Conservation (phyloP, 257 asterid genomes). For the Nicotiana undulata region DNA sequence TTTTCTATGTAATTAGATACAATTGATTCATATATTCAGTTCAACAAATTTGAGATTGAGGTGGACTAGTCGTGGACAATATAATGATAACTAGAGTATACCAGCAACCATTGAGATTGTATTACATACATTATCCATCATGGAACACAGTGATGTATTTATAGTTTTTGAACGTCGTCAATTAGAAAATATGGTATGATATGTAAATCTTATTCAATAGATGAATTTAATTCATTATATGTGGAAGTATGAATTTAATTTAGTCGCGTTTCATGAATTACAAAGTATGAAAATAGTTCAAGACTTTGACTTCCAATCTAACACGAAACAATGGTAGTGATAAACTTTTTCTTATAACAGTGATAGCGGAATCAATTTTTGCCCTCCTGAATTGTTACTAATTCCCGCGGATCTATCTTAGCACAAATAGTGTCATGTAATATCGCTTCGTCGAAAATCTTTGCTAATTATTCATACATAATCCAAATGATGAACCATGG, state of each 20-base stretch:
- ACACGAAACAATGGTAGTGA: not conserved
- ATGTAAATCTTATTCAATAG: not conserved
- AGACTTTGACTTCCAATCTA: not conserved
- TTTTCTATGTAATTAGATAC: too few relatives aligned
- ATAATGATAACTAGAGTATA: not conserved
- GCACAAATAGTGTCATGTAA: too few relatives aligned
- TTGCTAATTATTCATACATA: too few relatives aligned
- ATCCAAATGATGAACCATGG: too few relatives aligned
- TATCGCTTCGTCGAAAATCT: too few relatives aligned
- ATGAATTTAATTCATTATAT: not conserved
- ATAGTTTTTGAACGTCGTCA: not conserved
- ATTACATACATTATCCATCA: not conserved
- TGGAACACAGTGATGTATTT: not conserved
- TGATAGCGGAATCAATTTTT: not conserved
- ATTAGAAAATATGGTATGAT: not conserved
- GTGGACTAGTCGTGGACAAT: too few relatives aligned
- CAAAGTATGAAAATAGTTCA: not conserved
- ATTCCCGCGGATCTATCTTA: not conserved
- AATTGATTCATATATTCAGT: not conserved
- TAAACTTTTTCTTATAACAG: not conserved
- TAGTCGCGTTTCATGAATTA: not conserved
- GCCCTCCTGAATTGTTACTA: not conserved
- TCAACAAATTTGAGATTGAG: not conserved
- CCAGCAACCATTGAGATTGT: not conserved
- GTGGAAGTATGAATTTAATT: not conserved